Evolutionary conservation across 371 early-diverging fungal genomes (phyloP).

Genomic region (Actinomucor elegans): DNA sequence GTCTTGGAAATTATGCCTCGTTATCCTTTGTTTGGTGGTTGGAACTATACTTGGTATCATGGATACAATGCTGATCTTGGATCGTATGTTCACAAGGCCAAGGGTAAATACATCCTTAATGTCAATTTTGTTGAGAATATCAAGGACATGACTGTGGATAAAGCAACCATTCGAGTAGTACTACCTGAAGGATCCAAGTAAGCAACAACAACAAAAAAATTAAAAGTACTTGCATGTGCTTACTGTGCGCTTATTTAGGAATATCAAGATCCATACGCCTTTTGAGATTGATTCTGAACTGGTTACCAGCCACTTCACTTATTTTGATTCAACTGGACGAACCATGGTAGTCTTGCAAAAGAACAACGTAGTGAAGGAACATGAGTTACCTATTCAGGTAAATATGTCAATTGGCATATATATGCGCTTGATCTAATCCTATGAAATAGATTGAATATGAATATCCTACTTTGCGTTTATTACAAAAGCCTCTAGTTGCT

Average conservation of each 20-base stretch:
- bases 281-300: conserved; percentile 49
- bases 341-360: conserved; percentile 61
- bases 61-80: conserved; percentile 81
- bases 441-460: conserved; percentile 45
- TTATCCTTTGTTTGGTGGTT: conserved; percentile 94
- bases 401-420: neutral
- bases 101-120: conserved; percentile 59
- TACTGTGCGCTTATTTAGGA: no score
- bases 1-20: conserved; percentile 80
- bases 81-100: conserved; percentile 52
- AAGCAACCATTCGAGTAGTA: conserved; percentile 70
- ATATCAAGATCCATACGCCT: conserved; percentile 61
- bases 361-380: conserved; percentile 63
- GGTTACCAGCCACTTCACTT: conserved; percentile 53
- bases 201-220: conserved; percentile 28
- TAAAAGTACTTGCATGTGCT: no score
- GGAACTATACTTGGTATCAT: conserved; percentile 93
- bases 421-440: no score
- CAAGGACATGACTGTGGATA: conserved; percentile 61
- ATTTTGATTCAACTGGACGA: conserved; percentile 78
- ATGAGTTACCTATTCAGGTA: conserved; percentile 48
- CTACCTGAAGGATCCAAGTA: conserved; percentile 94
- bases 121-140: conserved; percentile 73
- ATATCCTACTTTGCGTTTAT: conserved; percentile 30
- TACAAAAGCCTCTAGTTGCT: conserved; percentile 51